These are phyloP conservation scores for Acanthamoeba rhysodes DNA, from an alignment of 208 protist genomes.

Conservation along the genomic window DNA sequence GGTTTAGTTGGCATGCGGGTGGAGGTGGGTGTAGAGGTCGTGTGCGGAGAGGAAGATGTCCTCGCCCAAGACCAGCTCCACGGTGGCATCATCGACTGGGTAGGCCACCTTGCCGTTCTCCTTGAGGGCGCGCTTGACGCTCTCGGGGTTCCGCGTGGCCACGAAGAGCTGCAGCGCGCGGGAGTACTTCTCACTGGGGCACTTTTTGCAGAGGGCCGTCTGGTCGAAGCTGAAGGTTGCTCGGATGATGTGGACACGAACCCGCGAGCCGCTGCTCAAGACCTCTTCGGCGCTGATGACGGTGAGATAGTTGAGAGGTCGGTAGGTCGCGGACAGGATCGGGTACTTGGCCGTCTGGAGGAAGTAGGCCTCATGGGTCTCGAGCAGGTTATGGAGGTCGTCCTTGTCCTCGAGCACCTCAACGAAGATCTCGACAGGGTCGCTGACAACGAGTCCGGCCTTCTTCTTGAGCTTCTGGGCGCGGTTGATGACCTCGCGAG, in stretches of 20 bases:
- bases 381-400: neutral
- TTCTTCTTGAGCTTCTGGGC: conserved; percentile 98
- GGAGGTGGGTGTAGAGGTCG: neutral
- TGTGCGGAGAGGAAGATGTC: neutral
- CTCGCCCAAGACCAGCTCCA: neutral
- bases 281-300: neutral
- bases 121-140: neutral
- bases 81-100: neutral
- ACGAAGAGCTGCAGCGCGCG: conserved; percentile 12
- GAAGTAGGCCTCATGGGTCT: neutral
- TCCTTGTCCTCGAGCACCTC: conserved; percentile 17
- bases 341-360: neutral
- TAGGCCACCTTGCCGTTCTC: neutral
- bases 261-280: neutral
- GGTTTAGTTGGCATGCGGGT: neutral
- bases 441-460: conserved; percentile 46
- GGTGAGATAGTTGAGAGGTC: neutral
- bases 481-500: conserved; percentile 96
- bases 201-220: neutral
- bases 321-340: neutral
- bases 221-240: neutral
- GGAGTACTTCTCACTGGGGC: neutral
- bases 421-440: conserved; percentile 39
- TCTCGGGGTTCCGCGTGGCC: neutral
- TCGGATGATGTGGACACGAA: conserved; percentile 1